These are phyloP conservation scores for Ophiosphaerella herpotricha DNA, from an alignment of 2,329 filamentous ascomycete species.

Conservation along the genomic window DNA sequence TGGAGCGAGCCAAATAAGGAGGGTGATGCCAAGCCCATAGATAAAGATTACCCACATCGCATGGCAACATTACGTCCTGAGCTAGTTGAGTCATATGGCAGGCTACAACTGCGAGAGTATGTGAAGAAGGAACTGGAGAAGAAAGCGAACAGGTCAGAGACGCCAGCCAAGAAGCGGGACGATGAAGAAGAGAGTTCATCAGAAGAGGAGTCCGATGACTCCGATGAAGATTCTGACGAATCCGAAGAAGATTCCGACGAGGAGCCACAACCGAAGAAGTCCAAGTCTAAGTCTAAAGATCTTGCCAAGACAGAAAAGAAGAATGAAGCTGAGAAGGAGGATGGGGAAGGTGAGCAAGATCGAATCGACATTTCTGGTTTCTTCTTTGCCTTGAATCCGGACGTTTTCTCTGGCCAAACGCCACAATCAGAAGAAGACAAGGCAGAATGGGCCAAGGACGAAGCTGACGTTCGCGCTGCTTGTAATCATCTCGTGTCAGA, in stretches of 20 bases:
- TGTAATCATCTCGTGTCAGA: constrained; percentile 77
- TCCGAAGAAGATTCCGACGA: constrained; percentile 71
- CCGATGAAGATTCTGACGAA: constrained; percentile 35
- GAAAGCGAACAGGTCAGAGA: constrained; percentile 48
- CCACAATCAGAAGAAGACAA: constrained; percentile 92
- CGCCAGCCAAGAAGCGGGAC: constrained; percentile 38
- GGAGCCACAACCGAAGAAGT: constrained; percentile 19
- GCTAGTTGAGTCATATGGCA: constrained; percentile 83
- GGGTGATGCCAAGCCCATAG: constrained; percentile 55
- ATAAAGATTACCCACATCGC: constrained; percentile 79
- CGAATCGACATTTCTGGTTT: constrained; percentile 87
- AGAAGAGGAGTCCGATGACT: constrained; percentile 18
- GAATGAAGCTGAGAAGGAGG: constrained; percentile 16
- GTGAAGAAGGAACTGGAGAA: constrained; percentile 72
- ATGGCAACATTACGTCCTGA: constrained; percentile 95
- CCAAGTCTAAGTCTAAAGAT: constrained; percentile 16
- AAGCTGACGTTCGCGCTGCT: constrained; percentile 83
- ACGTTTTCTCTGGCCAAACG: constrained; percentile 89
- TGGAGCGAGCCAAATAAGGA: constrained; percentile 50
- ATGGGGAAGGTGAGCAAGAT: constrained; percentile 55
- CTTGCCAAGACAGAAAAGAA: constrained; percentile 24
- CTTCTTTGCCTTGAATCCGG: constrained; percentile 86
- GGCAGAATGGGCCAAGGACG: constrained; percentile 78
- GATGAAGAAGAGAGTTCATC: constrained; percentile 39
- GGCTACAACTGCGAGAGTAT: constrained; percentile 86